Conservation (phyloP, 2,329 filamentous ascomycete species). For the Microdochium bolleyi region DNA sequence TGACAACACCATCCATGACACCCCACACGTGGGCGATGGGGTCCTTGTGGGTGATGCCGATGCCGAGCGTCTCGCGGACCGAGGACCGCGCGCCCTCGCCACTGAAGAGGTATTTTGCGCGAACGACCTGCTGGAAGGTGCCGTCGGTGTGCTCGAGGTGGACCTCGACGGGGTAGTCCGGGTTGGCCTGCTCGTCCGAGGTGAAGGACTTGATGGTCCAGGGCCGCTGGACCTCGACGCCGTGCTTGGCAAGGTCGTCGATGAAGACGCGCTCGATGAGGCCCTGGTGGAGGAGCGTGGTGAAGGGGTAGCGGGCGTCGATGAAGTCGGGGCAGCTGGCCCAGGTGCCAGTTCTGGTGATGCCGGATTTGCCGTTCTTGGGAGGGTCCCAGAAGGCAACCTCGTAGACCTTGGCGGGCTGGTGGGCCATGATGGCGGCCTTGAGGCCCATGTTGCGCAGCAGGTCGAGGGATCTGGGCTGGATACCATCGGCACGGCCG, state of each 20-base stretch:
- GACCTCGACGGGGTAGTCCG: constrained; percentile 73
- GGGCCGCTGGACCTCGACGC: constrained; percentile 51
- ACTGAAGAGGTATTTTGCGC: constrained; percentile 63
- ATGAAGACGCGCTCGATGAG: constrained; percentile 65
- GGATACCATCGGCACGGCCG: constrained; percentile 84
- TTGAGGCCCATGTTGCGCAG: constrained; percentile 87
- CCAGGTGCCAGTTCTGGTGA: constrained; percentile 65
- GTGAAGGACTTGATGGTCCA: constrained; percentile 57
- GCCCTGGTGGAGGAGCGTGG: constrained; percentile 64
- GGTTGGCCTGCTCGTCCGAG: constrained; percentile 45
- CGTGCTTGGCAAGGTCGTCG: constrained; percentile 54
- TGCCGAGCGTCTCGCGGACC: constrained; percentile 55
- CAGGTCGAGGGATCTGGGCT: constrained; percentile 80
- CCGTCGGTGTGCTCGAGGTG: constrained; percentile 71
- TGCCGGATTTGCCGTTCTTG: constrained; percentile 44
- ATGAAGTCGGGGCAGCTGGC: constrained; percentile 83
- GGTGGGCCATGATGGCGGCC: constrained; percentile 76
- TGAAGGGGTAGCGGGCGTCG: constrained; percentile 63
- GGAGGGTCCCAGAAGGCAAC: constrained; percentile 66
- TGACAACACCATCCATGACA: constrained; percentile 66
- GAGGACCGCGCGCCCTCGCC: constrained; percentile 64
- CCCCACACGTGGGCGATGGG: constrained; percentile 67
- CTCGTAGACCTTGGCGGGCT: constrained; percentile 79
- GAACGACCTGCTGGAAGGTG: constrained; percentile 56
- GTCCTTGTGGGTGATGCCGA: constrained; percentile 64